Evolutionary conservation across 345 rosid species (phyloP).

Genomic region (Lumnitzera littorea): DNA sequence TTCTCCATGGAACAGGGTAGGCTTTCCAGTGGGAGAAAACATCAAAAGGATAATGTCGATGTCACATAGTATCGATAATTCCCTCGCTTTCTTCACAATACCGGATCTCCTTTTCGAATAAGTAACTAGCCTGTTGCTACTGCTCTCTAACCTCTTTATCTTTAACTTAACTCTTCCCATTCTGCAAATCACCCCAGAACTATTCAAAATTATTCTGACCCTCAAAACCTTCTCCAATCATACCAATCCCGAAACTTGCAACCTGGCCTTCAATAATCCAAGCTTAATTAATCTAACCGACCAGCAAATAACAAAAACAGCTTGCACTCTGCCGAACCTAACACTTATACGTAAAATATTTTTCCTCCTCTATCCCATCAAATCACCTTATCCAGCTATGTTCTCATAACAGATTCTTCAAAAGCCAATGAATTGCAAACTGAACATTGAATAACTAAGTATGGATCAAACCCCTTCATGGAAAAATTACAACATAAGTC

Average conservation of each 20-base stretch:
- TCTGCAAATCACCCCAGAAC: constrained; percentile 22
- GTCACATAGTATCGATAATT: constrained; percentile 79
- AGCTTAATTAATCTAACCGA: too few relatives aligned
- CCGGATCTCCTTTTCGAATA: constrained; percentile 80
- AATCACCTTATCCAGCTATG: too few relatives aligned
- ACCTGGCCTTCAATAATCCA: too few relatives aligned
- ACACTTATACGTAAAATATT: too few relatives aligned
- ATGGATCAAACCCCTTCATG: too few relatives aligned
- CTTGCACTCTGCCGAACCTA: too few relatives aligned
- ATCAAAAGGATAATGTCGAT: constrained; percentile 74
- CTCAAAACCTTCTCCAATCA: not conserved
- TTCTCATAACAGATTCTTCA: too few relatives aligned
- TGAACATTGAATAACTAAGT: too few relatives aligned
- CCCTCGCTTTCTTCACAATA: constrained; percentile 85
- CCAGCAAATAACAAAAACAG: too few relatives aligned
- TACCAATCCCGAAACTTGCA: not conserved
- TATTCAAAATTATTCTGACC: not conserved
- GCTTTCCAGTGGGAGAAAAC: constrained; percentile 81
- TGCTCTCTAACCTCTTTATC: constrained; percentile 78
- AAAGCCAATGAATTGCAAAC: too few relatives aligned
- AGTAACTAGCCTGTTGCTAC: constrained; percentile 66
- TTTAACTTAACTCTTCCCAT: constrained; percentile 93
- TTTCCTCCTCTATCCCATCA: too few relatives aligned
- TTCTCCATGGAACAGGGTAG: constrained; percentile 66
- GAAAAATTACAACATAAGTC: not conserved